phyloP scores from a whole-genome alignment of 345 rosid genomes.

The Turnera subulata region DNA sequence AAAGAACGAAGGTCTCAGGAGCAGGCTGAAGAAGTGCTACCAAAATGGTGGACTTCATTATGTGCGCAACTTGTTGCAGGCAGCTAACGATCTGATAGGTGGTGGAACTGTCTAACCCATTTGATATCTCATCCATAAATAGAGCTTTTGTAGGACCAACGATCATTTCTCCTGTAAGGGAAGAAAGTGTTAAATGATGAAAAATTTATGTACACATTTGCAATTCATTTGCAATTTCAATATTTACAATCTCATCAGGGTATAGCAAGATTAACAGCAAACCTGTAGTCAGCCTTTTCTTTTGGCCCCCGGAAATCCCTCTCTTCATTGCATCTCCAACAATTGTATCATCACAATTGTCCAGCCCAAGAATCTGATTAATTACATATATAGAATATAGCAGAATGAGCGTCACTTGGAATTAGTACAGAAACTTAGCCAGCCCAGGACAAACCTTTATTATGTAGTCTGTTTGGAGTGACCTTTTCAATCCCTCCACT shows the following conservation, averaged over 20 bases:
- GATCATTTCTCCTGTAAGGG: slow-evolving; percentile 10
- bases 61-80: slow-evolving; percentile 10
- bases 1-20: slow-evolving; percentile 9
- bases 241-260: no score
- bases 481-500: background rate
- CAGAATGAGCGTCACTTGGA: no score
- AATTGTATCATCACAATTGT: background rate
- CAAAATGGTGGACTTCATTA: background rate
- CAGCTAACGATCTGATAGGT: slow-evolving; percentile 12
- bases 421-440: background rate
- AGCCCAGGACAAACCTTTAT: background rate
- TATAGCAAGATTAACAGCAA: no score
- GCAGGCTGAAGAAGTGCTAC: slow-evolving; percentile 10
- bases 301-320: slow-evolving; percentile 15
- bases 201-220: no score
- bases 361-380: slow-evolving; percentile 6
- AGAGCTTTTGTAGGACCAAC: slow-evolving; percentile 13
- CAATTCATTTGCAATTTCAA: background rate
- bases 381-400: no score
- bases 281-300: slow-evolving; percentile 14
- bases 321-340: slow-evolving; percentile 3
- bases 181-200: background rate
- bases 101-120: slow-evolving; percentile 11
- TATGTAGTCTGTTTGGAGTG: slow-evolving; percentile 9
- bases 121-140: slow-evolving; percentile 15